These are phyloP conservation scores for Teratosphaeria destructans DNA, from an alignment of 2,329 filamentous ascomycete species.

Conservation along the genomic window DNA sequence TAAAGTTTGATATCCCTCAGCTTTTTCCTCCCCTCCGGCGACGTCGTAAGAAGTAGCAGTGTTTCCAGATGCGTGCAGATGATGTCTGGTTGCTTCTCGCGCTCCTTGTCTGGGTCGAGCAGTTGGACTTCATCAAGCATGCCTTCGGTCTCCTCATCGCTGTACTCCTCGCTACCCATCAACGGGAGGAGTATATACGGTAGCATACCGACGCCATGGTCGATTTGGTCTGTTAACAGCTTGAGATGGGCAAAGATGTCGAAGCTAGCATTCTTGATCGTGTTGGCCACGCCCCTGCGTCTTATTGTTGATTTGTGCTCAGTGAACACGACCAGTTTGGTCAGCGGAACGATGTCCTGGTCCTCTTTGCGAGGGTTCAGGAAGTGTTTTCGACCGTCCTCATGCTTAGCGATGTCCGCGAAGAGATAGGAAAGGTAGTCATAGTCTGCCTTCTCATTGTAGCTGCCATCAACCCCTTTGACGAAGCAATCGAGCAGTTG, in stretches of 20 bases:
- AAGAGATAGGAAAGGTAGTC: slow-evolving; percentile 94
- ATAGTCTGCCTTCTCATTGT: slow-evolving; percentile 77
- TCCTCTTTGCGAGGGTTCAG: slow-evolving; percentile 66
- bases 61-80: slow-evolving; percentile 85
- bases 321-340: slow-evolving; percentile 89
- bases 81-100: slow-evolving; percentile 66
- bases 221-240: slow-evolving; percentile 7
- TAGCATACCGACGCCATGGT: slow-evolving; percentile 59
- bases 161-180: slow-evolving; percentile 77
- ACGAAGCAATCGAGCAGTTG: slow-evolving; percentile 95
- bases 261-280: slow-evolving; percentile 90
- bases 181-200: slow-evolving; percentile 85
- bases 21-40: slow-evolving; percentile 60
- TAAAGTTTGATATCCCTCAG: slow-evolving; percentile 75
- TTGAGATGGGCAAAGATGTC: slow-evolving; percentile 61
- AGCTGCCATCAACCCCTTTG: slow-evolving; percentile 69
- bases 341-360: slow-evolving; percentile 66
- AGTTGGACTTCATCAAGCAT: slow-evolving; percentile 90
- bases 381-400: slow-evolving; percentile 64
- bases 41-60: slow-evolving; percentile 70
- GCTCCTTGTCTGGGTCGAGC: slow-evolving; percentile 76
- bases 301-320: slow-evolving; percentile 76
- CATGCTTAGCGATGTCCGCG: slow-evolving; percentile 72
- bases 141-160: slow-evolving; percentile 70
- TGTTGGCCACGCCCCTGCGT: slow-evolving; percentile 86